These are phyloP conservation scores for Stemphylium beticola DNA, from an alignment of 2,329 filamentous ascomycete genomes.

Conservation along the genomic window DNA sequence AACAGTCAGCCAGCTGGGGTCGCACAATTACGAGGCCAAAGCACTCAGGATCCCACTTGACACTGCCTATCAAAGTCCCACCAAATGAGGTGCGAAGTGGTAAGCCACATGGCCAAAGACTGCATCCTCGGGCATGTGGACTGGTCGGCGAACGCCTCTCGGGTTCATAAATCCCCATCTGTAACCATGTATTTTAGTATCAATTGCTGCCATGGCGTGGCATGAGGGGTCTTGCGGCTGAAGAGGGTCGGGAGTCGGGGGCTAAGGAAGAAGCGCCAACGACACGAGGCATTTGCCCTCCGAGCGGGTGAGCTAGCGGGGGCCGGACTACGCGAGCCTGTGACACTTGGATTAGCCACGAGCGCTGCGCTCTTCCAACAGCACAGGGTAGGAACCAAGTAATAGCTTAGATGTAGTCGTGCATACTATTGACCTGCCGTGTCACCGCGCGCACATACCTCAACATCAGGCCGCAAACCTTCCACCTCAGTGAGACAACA, in stretches of 20 bases:
- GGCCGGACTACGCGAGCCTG: neutral
- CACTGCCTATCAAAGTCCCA: neutral
- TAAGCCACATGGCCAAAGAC: conserved; percentile 13
- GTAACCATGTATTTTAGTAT: neutral
- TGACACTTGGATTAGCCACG: neutral
- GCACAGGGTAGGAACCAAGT: too few relatives aligned
- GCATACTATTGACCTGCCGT: neutral
- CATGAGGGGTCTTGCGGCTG: too few relatives aligned
- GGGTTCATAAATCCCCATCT: neutral
- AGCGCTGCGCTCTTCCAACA: neutral
- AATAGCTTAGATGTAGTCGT: too few relatives aligned
- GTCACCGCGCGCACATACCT: neutral
- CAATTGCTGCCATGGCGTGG: too few relatives aligned
- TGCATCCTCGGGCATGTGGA: conserved; percentile 1
- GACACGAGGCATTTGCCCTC: neutral
- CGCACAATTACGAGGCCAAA: conserved; percentile 18
- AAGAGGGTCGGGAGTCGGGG: neutral
- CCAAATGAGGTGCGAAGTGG: conserved; percentile 8
- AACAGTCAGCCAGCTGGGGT: conserved; percentile 20
- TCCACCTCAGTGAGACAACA: neutral
- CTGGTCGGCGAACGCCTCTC: neutral
- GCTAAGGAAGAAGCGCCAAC: neutral
- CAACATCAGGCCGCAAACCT: neutral
- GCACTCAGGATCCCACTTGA: conserved; percentile 13
- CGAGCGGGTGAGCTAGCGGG: neutral